phyloP scores from a whole-genome alignment of 2,329 filamentous ascomycete genomes.

The Leptosphaerulina australis region DNA sequence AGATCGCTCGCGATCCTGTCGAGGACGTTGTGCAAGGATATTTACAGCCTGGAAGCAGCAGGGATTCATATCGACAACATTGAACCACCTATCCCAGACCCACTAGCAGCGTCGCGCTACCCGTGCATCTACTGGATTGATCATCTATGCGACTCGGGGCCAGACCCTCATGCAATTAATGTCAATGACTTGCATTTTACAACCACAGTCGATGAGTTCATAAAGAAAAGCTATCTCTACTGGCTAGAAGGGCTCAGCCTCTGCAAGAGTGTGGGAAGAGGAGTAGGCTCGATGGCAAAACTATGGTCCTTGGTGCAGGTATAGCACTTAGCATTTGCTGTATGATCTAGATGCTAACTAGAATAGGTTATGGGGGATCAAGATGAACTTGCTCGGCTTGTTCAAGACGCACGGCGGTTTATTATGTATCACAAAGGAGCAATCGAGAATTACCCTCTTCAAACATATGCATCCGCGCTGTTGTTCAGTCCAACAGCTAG shows the following conservation, averaged over 20 bases:
- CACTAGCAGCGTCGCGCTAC: conserved; percentile 29
- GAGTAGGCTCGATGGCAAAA: conserved; percentile 21
- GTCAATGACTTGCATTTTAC: no score
- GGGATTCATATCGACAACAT: conserved; percentile 27
- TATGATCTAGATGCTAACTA: conserved; percentile 13
- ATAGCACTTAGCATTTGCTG: no score
- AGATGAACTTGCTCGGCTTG: background rate
- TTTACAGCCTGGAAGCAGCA: conserved; percentile 27
- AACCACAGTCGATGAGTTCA: conserved; percentile 4
- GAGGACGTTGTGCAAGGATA: conserved; percentile 29
- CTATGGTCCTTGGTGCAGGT: conserved; percentile 16
- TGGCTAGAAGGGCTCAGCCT: conserved; percentile 27
- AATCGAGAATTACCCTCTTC: conserved; percentile 24
- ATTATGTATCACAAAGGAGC: conserved; percentile 20
- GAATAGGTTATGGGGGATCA: background rate
- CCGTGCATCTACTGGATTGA: conserved; percentile 45
- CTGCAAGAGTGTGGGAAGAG: conserved; percentile 19
- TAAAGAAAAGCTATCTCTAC: conserved; percentile 7
- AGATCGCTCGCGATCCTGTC: conserved; percentile 29
- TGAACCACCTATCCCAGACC: conserved; percentile 29
- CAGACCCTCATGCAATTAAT: background rate
- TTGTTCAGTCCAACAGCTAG: no score
- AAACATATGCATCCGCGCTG: no score
- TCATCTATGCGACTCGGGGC: conserved; percentile 34
- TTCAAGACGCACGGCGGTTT: conserved; percentile 24